Evolutionary conservation across 805 yeast genomes (phyloP).

Genomic region (Wickerhamomyces xylosicus): DNA sequence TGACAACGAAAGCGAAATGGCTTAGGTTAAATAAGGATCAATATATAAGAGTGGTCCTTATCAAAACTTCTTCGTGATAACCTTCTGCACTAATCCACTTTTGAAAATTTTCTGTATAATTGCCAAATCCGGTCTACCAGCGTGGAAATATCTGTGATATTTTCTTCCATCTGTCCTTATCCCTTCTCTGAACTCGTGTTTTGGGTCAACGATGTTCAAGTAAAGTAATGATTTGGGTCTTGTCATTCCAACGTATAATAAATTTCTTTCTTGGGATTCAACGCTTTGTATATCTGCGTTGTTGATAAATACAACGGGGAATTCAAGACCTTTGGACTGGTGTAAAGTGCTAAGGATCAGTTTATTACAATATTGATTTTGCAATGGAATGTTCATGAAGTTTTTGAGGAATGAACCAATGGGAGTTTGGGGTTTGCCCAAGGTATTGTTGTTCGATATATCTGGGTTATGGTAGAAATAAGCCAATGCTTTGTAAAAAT

Average conservation of each 20-base stretch:
- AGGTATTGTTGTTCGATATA: slow-evolving; percentile 14
- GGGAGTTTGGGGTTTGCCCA: slow-evolving; percentile 1
- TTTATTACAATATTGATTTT: slow-evolving; percentile 7
- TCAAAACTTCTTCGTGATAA: too few relatives aligned
- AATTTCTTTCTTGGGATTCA: slow-evolving; percentile 25
- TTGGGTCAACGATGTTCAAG: slow-evolving; percentile 6
- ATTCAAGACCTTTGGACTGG: slow-evolving; percentile 66
- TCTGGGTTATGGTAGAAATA: slow-evolving; percentile 7
- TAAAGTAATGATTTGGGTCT: slow-evolving; percentile 39
- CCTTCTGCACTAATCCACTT: too few relatives aligned
- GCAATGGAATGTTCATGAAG: neutral
- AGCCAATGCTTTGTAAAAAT: slow-evolving; percentile 27
- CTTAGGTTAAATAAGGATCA: too few relatives aligned
- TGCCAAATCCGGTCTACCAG: neutral
- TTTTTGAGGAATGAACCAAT: slow-evolving; percentile 24
- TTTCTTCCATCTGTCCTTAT: neutral
- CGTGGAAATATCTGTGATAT: neutral
- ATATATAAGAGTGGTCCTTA: too few relatives aligned
- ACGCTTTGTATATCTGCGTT: slow-evolving; percentile 5
- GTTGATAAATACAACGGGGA: slow-evolving; percentile 51
- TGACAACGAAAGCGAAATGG: too few relatives aligned
- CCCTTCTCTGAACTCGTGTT: neutral
- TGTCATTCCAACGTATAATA: slow-evolving; percentile 57
- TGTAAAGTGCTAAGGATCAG: slow-evolving; percentile 61
- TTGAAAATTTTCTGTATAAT: too few relatives aligned